These are phyloP conservation scores for Amylocarpus encephaloides DNA, from an alignment of 2,329 filamentous ascomycete species.

Conservation along the genomic window DNA sequence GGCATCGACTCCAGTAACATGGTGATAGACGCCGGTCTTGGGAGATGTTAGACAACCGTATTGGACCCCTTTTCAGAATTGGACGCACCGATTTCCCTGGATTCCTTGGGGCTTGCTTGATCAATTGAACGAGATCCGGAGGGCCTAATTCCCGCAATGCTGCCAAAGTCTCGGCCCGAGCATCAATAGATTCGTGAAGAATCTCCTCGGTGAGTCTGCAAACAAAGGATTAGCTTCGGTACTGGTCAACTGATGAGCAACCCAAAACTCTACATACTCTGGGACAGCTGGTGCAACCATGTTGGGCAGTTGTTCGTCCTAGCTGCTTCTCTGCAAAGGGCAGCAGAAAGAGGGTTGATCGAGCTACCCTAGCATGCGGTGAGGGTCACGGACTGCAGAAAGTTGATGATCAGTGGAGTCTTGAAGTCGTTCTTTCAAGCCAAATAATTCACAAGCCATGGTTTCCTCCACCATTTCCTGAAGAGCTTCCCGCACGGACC, in stretches of 20 bases:
- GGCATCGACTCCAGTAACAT: conserved; percentile 94
- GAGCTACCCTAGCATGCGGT: background rate
- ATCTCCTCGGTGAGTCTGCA: conserved; percentile 87
- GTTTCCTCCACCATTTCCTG: too few species aligned
- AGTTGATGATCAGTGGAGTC: too few species aligned
- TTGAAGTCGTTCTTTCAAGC: background rate
- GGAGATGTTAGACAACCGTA: conserved; percentile 9
- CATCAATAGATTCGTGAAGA: conserved; percentile 83
- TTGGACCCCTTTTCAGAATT: background rate
- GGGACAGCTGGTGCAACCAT: conserved; percentile 59
- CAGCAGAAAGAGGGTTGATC: background rate
- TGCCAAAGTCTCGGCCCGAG: conserved; percentile 81
- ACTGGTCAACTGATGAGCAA: background rate
- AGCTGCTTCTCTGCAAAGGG: background rate
- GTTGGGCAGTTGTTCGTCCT: conserved; percentile 7
- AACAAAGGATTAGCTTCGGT: conserved; percentile 16
- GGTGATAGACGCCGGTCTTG: conserved; percentile 89
- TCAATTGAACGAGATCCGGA: conserved; percentile 89
- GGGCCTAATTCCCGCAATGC: conserved; percentile 88
- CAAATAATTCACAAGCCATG: background rate
- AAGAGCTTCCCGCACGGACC: too few species aligned
- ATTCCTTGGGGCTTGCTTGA: conserved; percentile 63
- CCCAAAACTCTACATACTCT: conserved; percentile 49
- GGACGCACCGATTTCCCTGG: conserved; percentile 48
- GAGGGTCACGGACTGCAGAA: background rate